phyloP scores from a whole-genome alignment of 306 rosid species.

The Quercus glauca region DNA sequence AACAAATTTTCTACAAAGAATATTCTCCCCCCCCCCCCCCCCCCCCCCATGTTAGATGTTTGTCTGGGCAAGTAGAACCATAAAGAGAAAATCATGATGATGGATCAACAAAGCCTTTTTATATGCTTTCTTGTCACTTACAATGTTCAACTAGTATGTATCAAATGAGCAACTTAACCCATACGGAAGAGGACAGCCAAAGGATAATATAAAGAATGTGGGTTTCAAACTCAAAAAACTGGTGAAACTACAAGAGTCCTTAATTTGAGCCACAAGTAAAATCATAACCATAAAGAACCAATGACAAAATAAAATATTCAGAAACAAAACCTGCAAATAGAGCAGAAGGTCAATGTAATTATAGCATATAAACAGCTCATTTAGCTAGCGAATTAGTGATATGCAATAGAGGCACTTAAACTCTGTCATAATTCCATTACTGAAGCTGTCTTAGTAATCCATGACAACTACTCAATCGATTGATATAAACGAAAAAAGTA shows the following conservation, averaged over 20 bases:
- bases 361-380: background rate
- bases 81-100: background rate
- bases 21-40: background rate
- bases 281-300: background rate
- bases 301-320: background rate
- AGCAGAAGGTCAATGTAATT: background rate
- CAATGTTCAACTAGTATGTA: background rate
- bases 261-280: background rate
- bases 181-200: background rate
- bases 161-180: background rate
- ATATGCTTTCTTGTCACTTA: background rate
- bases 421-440: conserved; percentile 3
- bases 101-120: background rate
- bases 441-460: background rate
- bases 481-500: too few relatives aligned
- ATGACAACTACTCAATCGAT: background rate
- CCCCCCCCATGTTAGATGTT: too few relatives aligned
- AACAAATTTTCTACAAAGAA: background rate
- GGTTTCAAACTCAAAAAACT: background rate
- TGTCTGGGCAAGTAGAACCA: background rate
- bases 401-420: conserved; percentile 5
- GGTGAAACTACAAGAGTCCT: background rate
- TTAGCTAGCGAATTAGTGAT: background rate
- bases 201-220: background rate
- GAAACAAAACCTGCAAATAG: background rate